phyloP scores from a whole-genome alignment of 2,329 filamentous ascomycete genomes.

The Coniochaeta sp. region DNA sequence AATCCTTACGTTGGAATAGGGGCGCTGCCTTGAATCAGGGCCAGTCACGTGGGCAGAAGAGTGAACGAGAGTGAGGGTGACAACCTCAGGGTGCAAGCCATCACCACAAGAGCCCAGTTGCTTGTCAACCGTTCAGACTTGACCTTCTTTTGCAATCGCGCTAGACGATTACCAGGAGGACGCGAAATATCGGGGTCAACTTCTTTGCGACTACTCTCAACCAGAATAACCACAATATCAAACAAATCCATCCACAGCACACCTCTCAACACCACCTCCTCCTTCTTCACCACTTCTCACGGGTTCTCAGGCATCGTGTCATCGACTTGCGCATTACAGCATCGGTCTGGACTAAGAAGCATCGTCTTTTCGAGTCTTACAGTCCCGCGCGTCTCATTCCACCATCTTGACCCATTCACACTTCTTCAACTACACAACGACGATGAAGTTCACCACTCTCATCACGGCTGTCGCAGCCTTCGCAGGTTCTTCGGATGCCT shows the following conservation, averaged over 20 bases:
- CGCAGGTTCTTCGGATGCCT: slow-evolving; percentile 40
- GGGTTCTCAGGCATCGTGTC: neutral
- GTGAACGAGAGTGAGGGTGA: neutral
- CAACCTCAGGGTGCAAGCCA: neutral
- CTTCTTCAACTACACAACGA: neutral
- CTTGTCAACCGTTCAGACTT: neutral
- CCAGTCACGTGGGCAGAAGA: neutral
- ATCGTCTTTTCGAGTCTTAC: neutral
- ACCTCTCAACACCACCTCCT: neutral
- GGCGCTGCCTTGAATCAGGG: neutral
- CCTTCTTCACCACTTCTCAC: neutral
- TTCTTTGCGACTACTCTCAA: neutral
- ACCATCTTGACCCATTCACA: neutral
- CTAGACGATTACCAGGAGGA: neutral
- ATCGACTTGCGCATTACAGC: neutral
- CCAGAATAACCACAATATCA: neutral
- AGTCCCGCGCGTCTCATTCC: neutral
- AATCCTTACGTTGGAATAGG: neutral
- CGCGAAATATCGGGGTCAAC: neutral
- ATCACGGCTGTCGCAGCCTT: slow-evolving; percentile 5
- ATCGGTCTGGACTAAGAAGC: neutral
- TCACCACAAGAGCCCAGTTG: neutral
- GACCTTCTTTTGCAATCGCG: neutral
- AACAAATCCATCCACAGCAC: neutral
- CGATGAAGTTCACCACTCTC: neutral